Conservation (phyloP, 2,329 filamentous ascomycete species). For the Diaporthe australafricana region DNA sequence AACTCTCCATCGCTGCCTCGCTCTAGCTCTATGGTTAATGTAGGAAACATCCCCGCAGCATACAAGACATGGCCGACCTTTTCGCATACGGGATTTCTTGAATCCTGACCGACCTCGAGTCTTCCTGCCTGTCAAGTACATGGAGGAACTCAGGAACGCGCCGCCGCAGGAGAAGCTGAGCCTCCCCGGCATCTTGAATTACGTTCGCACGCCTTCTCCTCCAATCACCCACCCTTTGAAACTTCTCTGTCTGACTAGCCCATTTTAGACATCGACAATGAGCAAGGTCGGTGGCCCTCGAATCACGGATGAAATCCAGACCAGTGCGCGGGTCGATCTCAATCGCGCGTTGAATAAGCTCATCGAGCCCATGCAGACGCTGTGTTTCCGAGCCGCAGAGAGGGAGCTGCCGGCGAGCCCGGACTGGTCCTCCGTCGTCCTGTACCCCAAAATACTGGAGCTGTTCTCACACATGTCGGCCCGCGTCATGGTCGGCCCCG, state of each 20-base stretch:
- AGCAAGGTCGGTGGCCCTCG: background rate
- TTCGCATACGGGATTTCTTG: slow-evolving; percentile 9
- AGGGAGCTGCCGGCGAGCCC: background rate
- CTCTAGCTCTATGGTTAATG: background rate
- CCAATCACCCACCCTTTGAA: background rate
- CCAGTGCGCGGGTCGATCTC: background rate
- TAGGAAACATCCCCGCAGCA: background rate
- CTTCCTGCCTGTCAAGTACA: slow-evolving; percentile 9
- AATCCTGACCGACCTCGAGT: slow-evolving; percentile 14
- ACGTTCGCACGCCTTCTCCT: background rate
- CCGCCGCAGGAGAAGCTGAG: slow-evolving; percentile 14
- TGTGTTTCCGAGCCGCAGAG: background rate
- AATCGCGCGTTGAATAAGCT: slow-evolving; percentile 22
- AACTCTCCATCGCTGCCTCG: background rate
- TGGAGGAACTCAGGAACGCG: slow-evolving; percentile 27
- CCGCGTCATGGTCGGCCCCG: slow-evolving; percentile 40
- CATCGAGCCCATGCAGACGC: slow-evolving; percentile 22
- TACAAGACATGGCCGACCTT: background rate
- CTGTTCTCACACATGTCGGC: slow-evolving; percentile 37
- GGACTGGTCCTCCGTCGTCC: slow-evolving; percentile 10
- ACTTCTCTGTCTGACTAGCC: background rate
- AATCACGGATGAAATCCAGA: slow-evolving; percentile 22
- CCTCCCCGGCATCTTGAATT: background rate
- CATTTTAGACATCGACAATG: background rate
- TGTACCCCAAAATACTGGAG: slow-evolving; percentile 24